Percentiles rank a stretch among this genome's conserved stretches.
Evolutionary conservation across 805 yeast species (phyloP).

Genomic region (Pichia rugopelliculosa): DNA sequence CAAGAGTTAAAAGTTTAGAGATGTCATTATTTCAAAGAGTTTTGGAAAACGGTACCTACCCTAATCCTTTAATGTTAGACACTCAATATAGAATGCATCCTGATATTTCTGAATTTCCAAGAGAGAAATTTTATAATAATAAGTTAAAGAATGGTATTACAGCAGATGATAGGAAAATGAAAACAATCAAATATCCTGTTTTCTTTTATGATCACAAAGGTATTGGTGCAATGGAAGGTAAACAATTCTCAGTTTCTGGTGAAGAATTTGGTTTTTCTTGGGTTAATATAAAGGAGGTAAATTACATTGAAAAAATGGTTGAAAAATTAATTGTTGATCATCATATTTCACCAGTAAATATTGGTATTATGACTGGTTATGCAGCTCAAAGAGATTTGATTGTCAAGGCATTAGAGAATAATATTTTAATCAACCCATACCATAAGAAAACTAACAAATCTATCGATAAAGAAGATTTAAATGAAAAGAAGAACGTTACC

Average conservation of each 20-base stretch:
- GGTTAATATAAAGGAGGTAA: conserved; percentile 47
- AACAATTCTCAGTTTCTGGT: conserved; percentile 36
- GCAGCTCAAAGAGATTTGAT: conserved; percentile 65
- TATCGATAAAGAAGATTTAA: conserved; percentile 55
- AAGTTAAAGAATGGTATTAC: conserved; percentile 65
- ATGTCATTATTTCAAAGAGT: conserved; percentile 65
- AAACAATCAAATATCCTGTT: conserved; percentile 47
- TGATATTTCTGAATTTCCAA: conserved; percentile 76
- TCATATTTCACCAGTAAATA: conserved; percentile 39
- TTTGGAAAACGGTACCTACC: conserved; percentile 51
- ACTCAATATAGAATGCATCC: conserved; percentile 98
- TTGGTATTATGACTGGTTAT: conserved; percentile 70
- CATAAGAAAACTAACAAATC: conserved; percentile 40
- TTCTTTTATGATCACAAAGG: conserved; percentile 55
- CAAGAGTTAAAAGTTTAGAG: conserved; percentile 59
- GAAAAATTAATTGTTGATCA: conserved; percentile 48
- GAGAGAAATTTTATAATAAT: conserved; percentile 67
- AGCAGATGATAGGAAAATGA: conserved; percentile 39
- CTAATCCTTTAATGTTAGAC: conserved; percentile 59
- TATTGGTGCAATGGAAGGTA: conserved; percentile 34
- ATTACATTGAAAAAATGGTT: conserved; percentile 39
- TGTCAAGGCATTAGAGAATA: conserved; percentile 41
- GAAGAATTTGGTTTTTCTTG: conserved; percentile 49
- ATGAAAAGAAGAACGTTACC: conserved; percentile 34
- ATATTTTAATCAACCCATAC: conserved; percentile 50